Evolutionary conservation across 345 rosid species (phyloP).

Genomic region (Microthlaspi erraticum): DNA sequence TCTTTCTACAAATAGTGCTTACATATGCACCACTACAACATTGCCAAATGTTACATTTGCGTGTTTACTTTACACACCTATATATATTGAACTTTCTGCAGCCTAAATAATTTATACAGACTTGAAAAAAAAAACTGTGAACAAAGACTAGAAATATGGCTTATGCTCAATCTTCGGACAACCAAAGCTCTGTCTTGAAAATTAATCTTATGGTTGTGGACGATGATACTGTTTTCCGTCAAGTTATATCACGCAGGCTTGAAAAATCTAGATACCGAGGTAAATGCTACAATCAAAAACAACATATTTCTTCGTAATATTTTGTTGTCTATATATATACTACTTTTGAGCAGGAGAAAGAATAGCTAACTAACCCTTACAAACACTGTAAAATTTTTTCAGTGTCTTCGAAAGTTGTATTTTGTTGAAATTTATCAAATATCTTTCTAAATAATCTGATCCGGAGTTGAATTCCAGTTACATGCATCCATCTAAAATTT

Average conservation of each 20-base stretch:
- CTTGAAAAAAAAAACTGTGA: conserved; percentile 2
- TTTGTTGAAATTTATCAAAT: conserved; percentile 1
- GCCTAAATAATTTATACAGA: conserved; percentile 15
- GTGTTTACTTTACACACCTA: conserved; percentile 32
- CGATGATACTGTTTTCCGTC: conserved; percentile 61
- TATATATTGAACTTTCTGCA: conserved; percentile 34
- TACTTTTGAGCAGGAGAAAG: background rate
- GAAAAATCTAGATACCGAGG: conserved; percentile 52
- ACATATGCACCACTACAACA: conserved; percentile 28
- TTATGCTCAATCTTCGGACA: conserved; percentile 37
- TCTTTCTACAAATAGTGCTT: conserved; percentile 32
- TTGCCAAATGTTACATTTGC: conserved; percentile 35
- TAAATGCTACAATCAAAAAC: conserved; percentile 26
- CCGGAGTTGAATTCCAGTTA: background rate
- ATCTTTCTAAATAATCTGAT: background rate
- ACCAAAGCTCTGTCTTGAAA: conserved; percentile 33
- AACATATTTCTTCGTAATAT: background rate
- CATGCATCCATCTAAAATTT: conserved; percentile 11
- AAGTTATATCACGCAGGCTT: conserved; percentile 59
- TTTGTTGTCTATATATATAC: background rate
- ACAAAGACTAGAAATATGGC: conserved; percentile 35
- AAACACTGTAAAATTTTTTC: background rate
- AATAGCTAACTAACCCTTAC: background rate
- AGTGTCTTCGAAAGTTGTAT: background rate
- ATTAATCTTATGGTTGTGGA: conserved; percentile 65